Percentiles rank a stretch among this genome's conserved stretches.
Conservation (phyloP, 2,329 filamentous ascomycete species). For the Macrophomina pseudophaseolina region DNA sequence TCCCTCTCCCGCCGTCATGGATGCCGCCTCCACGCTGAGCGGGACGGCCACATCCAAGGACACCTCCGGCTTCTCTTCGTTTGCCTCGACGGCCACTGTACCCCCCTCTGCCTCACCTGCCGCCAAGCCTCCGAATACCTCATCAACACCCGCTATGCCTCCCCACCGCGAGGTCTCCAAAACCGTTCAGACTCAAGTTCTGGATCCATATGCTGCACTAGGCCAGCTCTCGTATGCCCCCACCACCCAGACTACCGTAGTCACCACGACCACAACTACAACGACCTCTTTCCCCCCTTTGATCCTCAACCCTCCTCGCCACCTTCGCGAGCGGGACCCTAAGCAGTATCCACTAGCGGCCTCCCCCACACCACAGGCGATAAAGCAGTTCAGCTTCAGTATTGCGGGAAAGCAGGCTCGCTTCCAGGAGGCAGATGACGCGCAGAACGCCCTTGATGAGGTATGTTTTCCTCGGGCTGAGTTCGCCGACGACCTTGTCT, state of each 20-base stretch:
- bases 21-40: constrained; percentile 27
- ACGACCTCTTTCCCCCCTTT: constrained; percentile 83
- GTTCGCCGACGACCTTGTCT: neutral
- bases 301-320: constrained; percentile 73
- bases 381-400: constrained; percentile 79
- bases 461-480: constrained; percentile 46
- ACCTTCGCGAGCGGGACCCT: constrained; percentile 74
- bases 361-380: constrained; percentile 77
- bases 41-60: constrained; percentile 17
- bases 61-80: constrained; percentile 20
- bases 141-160: constrained; percentile 34
- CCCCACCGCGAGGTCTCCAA: constrained; percentile 36
- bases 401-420: constrained; percentile 65
- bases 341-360: constrained; percentile 90
- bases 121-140: constrained; percentile 19
- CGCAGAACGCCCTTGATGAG: constrained; percentile 58
- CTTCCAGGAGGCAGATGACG: constrained; percentile 67
- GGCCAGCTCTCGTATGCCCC: constrained; percentile 67
- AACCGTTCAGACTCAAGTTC: constrained; percentile 34
- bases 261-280: constrained; percentile 92
- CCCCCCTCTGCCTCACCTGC: constrained; percentile 17
- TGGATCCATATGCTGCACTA: constrained; percentile 50
- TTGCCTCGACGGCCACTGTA: constrained; percentile 22
- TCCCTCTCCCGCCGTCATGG: constrained; percentile 28
- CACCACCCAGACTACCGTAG: constrained; percentile 68